Percentiles rank a stretch among this genome's conserved stretches.
phyloP scores from a whole-genome alignment of 208 protist genomes.

The Leishmania amazonensis region DNA sequence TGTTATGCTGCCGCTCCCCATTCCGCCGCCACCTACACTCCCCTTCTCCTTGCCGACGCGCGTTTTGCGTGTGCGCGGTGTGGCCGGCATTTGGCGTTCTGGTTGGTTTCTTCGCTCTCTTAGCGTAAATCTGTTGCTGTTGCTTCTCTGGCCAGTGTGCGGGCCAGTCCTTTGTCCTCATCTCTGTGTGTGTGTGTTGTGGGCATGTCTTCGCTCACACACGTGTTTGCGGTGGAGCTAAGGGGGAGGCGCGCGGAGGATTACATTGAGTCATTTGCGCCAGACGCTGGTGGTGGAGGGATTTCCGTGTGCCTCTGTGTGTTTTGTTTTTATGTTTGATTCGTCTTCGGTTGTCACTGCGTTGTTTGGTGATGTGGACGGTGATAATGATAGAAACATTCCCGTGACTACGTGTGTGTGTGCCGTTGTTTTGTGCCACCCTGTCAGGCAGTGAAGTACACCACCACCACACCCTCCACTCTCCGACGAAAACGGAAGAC shows the following conservation, averaged over 20 bases:
- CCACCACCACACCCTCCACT: neutral
- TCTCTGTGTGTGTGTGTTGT: neutral
- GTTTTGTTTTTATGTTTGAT: neutral
- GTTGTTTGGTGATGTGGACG: neutral
- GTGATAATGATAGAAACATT: neutral
- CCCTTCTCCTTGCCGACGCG: neutral
- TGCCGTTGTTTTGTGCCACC: neutral
- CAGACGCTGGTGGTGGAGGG: neutral
- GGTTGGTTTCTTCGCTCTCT: neutral
- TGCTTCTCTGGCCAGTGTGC: neutral
- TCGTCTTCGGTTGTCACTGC: neutral
- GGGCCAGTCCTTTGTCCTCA: neutral
- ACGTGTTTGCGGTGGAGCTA: conserved; percentile 11
- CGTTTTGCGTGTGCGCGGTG: neutral
- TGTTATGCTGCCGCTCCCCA: no score
- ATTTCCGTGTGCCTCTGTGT: neutral
- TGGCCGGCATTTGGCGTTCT: neutral
- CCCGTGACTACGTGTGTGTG: neutral
- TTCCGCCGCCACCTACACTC: neutral
- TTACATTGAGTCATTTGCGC: neutral
- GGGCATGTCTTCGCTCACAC: neutral
- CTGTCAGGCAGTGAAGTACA: neutral
- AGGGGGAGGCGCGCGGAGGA: neutral
- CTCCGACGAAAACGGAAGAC: neutral
- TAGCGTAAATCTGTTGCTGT: neutral